phyloP scores from a whole-genome alignment of 305 asterid genomes.

The Solanum chacoense region DNA sequence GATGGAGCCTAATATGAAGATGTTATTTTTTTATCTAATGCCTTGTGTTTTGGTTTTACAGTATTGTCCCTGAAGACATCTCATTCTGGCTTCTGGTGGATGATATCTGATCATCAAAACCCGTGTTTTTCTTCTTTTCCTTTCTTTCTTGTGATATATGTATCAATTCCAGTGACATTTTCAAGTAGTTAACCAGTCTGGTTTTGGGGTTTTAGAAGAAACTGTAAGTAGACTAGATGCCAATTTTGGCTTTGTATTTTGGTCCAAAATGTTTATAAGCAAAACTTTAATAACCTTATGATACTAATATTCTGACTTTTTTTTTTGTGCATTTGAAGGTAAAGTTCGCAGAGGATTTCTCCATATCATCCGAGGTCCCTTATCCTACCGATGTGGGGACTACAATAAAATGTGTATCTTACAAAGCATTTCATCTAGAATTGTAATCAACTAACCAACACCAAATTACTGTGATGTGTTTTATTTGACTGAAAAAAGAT shows the following conservation, averaged over 20 bases:
- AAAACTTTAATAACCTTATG: background rate
- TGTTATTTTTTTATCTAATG: background rate
- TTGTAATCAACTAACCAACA: background rate
- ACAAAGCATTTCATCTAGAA: background rate
- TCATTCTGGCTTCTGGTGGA: background rate
- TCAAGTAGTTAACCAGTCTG: background rate
- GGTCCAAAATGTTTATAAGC: background rate
- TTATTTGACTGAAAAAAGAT: background rate
- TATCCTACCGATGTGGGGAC: background rate
- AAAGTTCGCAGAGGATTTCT: background rate
- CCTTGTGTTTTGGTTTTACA: background rate
- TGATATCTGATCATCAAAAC: background rate
- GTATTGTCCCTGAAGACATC: background rate
- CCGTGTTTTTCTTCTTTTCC: background rate
- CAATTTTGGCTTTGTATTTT: background rate
- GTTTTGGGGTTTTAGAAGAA: background rate
- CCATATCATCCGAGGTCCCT: background rate
- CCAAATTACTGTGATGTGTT: background rate
- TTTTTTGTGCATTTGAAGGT: background rate
- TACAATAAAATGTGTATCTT: background rate
- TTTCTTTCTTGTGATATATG: background rate
- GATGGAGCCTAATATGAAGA: constrained; percentile 19
- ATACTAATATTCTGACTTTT: background rate
- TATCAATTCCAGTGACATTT: background rate
- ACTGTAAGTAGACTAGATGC: background rate